These are phyloP conservation scores for Jacaranda copaia DNA, from an alignment of 257 asterid genomes.

Conservation along the genomic window DNA sequence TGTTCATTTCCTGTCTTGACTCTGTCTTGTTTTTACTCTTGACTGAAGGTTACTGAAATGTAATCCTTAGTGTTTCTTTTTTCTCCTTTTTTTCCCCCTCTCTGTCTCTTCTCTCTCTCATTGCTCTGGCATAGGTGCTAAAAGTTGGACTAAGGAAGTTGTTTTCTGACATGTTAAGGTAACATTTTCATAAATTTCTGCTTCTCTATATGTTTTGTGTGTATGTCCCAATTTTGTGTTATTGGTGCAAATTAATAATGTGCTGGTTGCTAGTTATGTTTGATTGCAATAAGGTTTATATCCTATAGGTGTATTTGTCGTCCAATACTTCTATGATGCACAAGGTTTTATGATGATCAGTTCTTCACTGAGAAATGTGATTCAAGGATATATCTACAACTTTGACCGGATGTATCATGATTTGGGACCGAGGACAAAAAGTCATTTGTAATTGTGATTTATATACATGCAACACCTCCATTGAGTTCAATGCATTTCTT, in stretches of 20 bases:
- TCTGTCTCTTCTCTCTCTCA: too few species aligned
- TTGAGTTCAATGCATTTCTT: not conserved
- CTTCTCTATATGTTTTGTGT: not conserved
- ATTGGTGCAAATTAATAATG: not conserved
- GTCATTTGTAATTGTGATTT: not conserved
- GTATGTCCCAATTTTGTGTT: not conserved
- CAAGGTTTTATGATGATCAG: constrained; percentile 3
- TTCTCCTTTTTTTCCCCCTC: too few species aligned
- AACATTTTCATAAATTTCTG: not conserved
- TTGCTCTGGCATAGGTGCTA: not conserved
- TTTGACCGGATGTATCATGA: constrained; percentile 7
- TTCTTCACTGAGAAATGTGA: constrained; percentile 1
- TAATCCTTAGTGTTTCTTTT: not conserved
- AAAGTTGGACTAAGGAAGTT: constrained; percentile 22
- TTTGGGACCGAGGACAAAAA: not conserved
- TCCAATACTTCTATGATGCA: constrained; percentile 2
- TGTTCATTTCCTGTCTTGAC: constrained; percentile 2
- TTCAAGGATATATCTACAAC: constrained; percentile 8
- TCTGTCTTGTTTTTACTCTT: constrained; percentile 10
- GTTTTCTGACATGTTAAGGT: constrained; percentile 35
- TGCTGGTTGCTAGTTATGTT: not conserved
- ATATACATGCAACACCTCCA: not conserved
- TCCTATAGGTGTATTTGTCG: not conserved
- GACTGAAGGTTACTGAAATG: not conserved
- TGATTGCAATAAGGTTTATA: not conserved